Base-by-base conservation (phyloP, 225 moss, liverwort and hornwort species). In the Sphagnum contortum region DNA sequence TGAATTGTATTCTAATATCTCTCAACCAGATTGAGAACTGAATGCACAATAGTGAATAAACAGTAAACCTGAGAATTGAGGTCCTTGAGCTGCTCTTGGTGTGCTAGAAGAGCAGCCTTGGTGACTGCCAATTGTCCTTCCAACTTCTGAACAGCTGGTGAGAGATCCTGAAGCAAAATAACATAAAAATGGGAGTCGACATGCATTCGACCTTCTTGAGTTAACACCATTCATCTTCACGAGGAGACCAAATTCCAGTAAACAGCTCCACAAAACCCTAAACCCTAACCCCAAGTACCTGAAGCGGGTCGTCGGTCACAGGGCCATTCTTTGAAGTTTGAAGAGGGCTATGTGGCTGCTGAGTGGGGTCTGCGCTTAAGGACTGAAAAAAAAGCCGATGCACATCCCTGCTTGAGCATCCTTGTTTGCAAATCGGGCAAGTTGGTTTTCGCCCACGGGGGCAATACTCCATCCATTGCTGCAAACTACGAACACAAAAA, bases 301-400 rank as follows among this genome's bases (percentile, higher is more conserved):
- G 12, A 10, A 55, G 58, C n/a, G 60, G 60, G 50, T 69, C 61
- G 47, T 45, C 29, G 47, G 57, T 49, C 12, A 29, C 48, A 55
- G 59, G 12, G 45, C 13, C 44, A 49, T 4, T 12, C 59, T 69
- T 57, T 49, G 54, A 48, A 13, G 50, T 9, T 12, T 2, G 44
- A 12, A 60, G 44, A 12, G 65, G 70, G 60, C 69, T 75, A 64
- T 81, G 79, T n/a, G 62, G 14, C 47, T 64, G 14, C 47, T 64
- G 67, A 70, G 62, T 65, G 60, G 77, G 69, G 50, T 69, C 77
- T 59, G 68, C 70, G 50, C 70, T 83, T 46, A 80, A 77, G 8
- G 89, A 86, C 71, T 93, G 92, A 69, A 93, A 93, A 62, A 86
- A 93, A 44, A 93, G 88, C 48, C 88, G 86, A 57, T 90, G 88